Conservation (phyloP, 2,329 filamentous ascomycete genomes). For the Gnomoniopsis smithogilvyi region DNA sequence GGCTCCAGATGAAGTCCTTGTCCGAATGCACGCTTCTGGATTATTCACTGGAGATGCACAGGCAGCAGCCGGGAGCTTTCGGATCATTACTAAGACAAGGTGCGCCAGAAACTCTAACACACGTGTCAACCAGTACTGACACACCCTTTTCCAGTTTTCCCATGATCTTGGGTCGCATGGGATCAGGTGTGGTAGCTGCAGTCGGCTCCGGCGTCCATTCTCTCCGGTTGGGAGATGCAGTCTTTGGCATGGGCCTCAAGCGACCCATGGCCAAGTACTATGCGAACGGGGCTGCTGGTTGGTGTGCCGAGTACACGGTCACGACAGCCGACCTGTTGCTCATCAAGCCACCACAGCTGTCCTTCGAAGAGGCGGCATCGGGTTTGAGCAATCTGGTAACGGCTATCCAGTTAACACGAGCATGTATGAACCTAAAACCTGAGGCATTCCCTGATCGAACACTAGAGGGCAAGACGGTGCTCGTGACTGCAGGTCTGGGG, state of each 20-base stretch:
- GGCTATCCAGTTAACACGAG: constrained; percentile 39
- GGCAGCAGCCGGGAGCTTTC: constrained; percentile 24
- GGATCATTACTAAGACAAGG: constrained; percentile 25
- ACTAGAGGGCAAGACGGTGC: constrained; percentile 48
- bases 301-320: constrained; percentile 39
- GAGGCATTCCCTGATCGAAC: constrained; percentile 23
- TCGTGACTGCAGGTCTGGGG: constrained; percentile 48
- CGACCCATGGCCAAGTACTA: constrained; percentile 32
- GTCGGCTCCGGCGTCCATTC: constrained; percentile 26
- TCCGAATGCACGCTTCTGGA: constrained; percentile 35
- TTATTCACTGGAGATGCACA: constrained; percentile 35
- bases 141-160: constrained; percentile 21
- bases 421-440: constrained; percentile 31
- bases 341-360: constrained; percentile 26
- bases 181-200: constrained; percentile 29
- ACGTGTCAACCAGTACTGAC: not conserved
- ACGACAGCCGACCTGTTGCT: constrained; percentile 32
- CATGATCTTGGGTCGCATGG: constrained; percentile 24
- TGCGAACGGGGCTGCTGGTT: constrained; percentile 24
- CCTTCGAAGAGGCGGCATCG: constrained; percentile 28
- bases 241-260: constrained; percentile 35
- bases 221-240: constrained; percentile 32
- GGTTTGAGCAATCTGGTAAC: constrained; percentile 36
- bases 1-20: constrained; percentile 39
- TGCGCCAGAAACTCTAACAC: constrained; percentile 20